Evolutionary conservation across 163 green algal genomes (phyloP).

Genomic region (Scenedesmus sp.): DNA sequence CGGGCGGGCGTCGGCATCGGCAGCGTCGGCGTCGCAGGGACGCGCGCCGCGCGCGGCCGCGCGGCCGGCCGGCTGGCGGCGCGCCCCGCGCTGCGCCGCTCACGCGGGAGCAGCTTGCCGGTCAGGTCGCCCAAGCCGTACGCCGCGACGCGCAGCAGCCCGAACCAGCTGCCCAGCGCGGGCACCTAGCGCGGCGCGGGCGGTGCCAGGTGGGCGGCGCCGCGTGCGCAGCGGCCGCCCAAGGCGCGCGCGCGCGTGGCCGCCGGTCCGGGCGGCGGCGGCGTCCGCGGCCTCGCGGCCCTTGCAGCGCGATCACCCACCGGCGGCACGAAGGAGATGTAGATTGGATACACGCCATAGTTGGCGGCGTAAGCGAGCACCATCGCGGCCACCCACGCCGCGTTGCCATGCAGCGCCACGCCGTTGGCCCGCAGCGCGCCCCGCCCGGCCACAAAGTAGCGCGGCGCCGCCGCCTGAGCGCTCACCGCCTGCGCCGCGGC

Average conservation of each 20-base stretch:
- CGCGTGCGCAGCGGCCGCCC: no score
- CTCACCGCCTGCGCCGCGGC: no score
- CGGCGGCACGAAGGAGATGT: background rate
- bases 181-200: background rate
- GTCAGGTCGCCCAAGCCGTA: slow-evolving; percentile 4
- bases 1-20: background rate
- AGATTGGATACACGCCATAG: slow-evolving; percentile 8
- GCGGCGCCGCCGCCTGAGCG: background rate
- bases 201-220: background rate
- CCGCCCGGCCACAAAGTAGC: background rate
- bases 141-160: no score
- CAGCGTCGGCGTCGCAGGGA: background rate
- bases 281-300: no score
- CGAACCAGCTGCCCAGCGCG: no score
- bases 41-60: background rate
- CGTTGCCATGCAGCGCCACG: slow-evolving; percentile 5
- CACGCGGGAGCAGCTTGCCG: slow-evolving; percentile 13
- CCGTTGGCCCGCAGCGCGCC: slow-evolving; percentile 1
- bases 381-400: background rate
- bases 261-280: no score
- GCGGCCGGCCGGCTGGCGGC: no score
- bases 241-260: no score
- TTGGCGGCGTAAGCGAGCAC: slow-evolving; percentile 15
- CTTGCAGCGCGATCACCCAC: no score
- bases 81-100: no score